Evolutionary conservation across 306 rosid genomes (phyloP).

Genomic region (Geum urbanum): DNA sequence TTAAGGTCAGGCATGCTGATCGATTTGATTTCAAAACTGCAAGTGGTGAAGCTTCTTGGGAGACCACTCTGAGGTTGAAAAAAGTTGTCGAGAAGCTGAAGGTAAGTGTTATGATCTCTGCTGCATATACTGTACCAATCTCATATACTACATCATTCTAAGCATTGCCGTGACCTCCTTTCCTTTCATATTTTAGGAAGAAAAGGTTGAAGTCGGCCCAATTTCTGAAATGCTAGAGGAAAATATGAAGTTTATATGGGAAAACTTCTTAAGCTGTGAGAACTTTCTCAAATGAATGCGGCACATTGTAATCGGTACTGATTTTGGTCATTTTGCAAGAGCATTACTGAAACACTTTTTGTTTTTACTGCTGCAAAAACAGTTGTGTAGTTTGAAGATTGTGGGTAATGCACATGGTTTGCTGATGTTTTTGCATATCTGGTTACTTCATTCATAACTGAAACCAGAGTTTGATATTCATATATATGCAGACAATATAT

Average conservation of each 20-base stretch:
- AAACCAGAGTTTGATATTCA: background rate
- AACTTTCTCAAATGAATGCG: constrained; percentile 24
- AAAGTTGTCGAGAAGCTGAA: constrained; percentile 26
- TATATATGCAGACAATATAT: too few species aligned
- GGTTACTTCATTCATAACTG: background rate
- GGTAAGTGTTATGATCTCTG: constrained; percentile 17
- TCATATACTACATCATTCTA: too few species aligned
- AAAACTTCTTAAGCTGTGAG: constrained; percentile 31
- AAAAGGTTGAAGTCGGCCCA: constrained; percentile 20
- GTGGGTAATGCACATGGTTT: background rate
- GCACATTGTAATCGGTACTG: background rate
- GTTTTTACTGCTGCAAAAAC: too few species aligned
- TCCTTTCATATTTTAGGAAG: constrained; percentile 24
- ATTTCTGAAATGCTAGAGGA: constrained; percentile 45
- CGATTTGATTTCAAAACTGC: constrained; percentile 41
- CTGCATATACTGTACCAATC: background rate
- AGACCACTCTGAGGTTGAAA: constrained; percentile 36
- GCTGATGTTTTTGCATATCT: background rate
- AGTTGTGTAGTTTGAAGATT: background rate
- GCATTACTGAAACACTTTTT: too few species aligned
- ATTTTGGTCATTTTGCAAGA: background rate
- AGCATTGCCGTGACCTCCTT: background rate
- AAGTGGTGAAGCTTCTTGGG: constrained; percentile 40
- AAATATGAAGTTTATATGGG: constrained; percentile 38
- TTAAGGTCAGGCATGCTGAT: constrained; percentile 45